These are phyloP conservation scores for Chimonanthus salicifolius DNA, from an alignment of 164 flowering plant genomes.

Conservation along the genomic window DNA sequence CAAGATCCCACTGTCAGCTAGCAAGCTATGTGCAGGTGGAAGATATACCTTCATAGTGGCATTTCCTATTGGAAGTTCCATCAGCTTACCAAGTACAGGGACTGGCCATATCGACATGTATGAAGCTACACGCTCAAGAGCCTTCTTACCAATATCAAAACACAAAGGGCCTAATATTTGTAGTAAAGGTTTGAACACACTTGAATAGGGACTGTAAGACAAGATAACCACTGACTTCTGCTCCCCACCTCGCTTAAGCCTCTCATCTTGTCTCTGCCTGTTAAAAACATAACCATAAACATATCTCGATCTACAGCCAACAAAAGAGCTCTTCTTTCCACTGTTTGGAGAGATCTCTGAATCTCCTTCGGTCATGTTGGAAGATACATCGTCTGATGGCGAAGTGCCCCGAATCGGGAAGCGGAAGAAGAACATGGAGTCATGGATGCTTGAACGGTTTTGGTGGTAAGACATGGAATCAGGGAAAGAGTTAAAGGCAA, in stretches of 20 bases:
- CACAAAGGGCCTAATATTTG: constrained; percentile 96
- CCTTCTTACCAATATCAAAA: constrained; percentile 87
- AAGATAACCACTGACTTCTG: constrained; percentile 94
- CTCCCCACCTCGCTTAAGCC: constrained; percentile 94
- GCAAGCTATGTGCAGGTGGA: constrained; percentile 84
- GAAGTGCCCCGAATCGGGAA: constrained; percentile 36
- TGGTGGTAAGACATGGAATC: constrained; percentile 94
- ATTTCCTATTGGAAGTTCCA: constrained; percentile 97
- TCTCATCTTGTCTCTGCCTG: constrained; percentile 97
- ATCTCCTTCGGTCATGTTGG: constrained; percentile 20
- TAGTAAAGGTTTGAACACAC: constrained; percentile 86
- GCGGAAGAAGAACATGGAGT: constrained; percentile 94
- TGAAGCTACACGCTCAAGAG: constrained; percentile 78
- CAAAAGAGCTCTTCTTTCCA: constrained; percentile 1
- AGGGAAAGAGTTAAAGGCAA: constrained; percentile 88
- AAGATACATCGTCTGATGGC: constrained; percentile 20
- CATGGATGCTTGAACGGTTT: constrained; percentile 90
- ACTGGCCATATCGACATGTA: constrained; percentile 82
- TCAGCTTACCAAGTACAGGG: constrained; percentile 66
- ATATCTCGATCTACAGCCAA: constrained; percentile 23
- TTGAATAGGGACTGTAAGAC: constrained; percentile 66
- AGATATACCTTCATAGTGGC: constrained; percentile 74
- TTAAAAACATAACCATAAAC: constrained; percentile 95
- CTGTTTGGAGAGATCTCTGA: constrained; percentile 13
- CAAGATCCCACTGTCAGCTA: constrained; percentile 39